Evolutionary conservation across 2,329 filamentous ascomycete species (phyloP), one percentile per base, ranked within the genome.

Genomic region (Chrysoporthe deuterocubensis): DNA sequence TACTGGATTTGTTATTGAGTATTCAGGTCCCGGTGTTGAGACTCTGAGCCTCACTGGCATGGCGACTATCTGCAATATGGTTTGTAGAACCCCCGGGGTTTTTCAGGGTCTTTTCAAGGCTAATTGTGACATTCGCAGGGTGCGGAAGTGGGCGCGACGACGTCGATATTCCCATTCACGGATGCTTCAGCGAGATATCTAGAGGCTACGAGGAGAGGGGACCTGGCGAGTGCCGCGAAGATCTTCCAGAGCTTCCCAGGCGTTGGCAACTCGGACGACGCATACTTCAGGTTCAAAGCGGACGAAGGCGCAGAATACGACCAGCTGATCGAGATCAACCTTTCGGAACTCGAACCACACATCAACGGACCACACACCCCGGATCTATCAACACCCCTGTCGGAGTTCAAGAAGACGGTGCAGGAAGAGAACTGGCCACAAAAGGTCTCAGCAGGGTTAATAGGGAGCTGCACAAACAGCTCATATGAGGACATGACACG

Each of bases 401-500:
- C 94, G 61, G 86, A 90, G 76, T 99, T 99, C 83, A 93, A 94
- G 76, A 87, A 92, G 68, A 90, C 91, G 1, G 93, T 97, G 32
- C 86, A 91, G 79, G 86, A 91, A 74, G 93, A 97, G 79, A 83
- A 91, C 62, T 99, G 96, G 96, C 96, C 96, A 2, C 88, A 92
- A 76, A 93, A 90, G 71, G 91, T 99, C 70, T 96, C 94, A 14
- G 95, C 96, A 37, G 94, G 94, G 63, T 86, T 99, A 65, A 99
- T 99, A 76, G 96, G 96, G 69, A 97, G 94, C 82, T 99, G 96
- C 85, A 99, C 96, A 62, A 99, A 99, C 86, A 97, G 93, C 79
- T 98, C 96, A 2, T 99, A 98, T 79, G 92, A 97, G 81, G 96
- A 99, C 78, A 99, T 99, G 96, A 96, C 94, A 46, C 91, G 95